Base-by-base conservation (phyloP, 805 yeast species). In the Millerago galiae region DNA sequence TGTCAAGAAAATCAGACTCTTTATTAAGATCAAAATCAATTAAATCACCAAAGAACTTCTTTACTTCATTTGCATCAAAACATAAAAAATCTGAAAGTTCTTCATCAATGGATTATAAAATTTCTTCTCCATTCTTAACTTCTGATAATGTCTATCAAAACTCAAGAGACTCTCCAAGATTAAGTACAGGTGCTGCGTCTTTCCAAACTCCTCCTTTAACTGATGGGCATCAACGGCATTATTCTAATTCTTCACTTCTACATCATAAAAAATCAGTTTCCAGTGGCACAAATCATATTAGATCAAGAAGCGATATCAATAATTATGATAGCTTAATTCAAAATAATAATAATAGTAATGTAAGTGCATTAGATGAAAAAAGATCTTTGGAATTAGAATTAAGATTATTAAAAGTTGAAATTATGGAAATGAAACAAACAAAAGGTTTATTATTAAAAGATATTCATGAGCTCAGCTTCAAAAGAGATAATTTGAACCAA, bases 371-470 rank as follows among this genome's bases (percentile, higher is more conserved):
- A 8, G 52, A 52, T 17, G 49, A 46, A 2, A 43, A 37, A 17
- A 50, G 45, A 6, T 52, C 48, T n/a, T 45, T 59, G 44, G 64
- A 64, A 47, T 43, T 73, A 47, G 54, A 63, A 18, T 48, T 74
- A 41, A 63, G 71, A 40, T 54, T 62, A n/a, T 42, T 74, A 43
- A 71, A 67, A 40, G 51, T 59, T 30, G 72, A 69, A 46, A 51
- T 79, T 11, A 55, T 61, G 13, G 60, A 59, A 33, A 68, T 72
- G 46, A 66, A 68, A 30, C 56, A 67, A 2, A 62, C 67, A 2
- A 77, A 73, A 48, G 67, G 71, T 2, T 58, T 59, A 6, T 49
- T 81, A 29, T 44, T 65, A 16, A 66, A 63, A 34, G 88, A 83
- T 32, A 68, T 83, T 12, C 72, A 68, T 37, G 71, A 64, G 15